A percentile compares a stretch with the other conserved stretches of the same genome.
Evolutionary conservation across 208 protist species (phyloP).

Genomic region (Trypanosoma avium): DNA sequence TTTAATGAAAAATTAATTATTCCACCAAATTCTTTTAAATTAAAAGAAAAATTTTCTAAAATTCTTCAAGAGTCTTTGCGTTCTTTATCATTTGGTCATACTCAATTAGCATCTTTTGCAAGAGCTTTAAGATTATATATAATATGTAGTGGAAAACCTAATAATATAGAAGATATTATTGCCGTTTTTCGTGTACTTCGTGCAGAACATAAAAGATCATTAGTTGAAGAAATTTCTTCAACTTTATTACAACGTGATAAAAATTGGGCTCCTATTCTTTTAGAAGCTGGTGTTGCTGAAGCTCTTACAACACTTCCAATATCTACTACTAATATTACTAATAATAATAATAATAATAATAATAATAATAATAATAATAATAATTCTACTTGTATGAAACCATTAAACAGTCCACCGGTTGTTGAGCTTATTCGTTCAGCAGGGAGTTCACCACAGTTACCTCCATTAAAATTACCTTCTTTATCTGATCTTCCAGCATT

Average conservation of each 20-base stretch:
- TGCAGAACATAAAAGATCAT: conserved; percentile 25
- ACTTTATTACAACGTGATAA: conserved; percentile 41
- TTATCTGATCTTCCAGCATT: conserved; percentile 8
- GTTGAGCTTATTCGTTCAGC: conserved; percentile 14
- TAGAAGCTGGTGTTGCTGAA: conserved; percentile 58
- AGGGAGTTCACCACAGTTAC: background rate
- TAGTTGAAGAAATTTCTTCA: conserved; percentile 41
- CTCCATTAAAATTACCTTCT: background rate
- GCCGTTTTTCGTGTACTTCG: conserved; percentile 47
- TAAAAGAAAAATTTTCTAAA: background rate
- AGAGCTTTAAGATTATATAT: conserved; percentile 60
- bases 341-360: background rate
- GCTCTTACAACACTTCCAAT: conserved; percentile 13
- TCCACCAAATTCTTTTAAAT: background rate
- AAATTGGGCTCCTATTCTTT: conserved; percentile 49
- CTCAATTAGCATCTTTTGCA: conserved; percentile 38
- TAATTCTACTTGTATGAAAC: background rate
- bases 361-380: background rate
- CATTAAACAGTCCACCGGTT: background rate
- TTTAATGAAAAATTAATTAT: conserved; percentile 17
- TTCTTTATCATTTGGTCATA: conserved; percentile 51
- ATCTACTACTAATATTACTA: background rate
- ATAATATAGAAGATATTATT: conserved; percentile 31
- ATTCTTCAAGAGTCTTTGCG: conserved; percentile 31
- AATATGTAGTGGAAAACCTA: conserved; percentile 41